Conservation (phyloP, 345 rosid species). For the Linum lewisii region DNA sequence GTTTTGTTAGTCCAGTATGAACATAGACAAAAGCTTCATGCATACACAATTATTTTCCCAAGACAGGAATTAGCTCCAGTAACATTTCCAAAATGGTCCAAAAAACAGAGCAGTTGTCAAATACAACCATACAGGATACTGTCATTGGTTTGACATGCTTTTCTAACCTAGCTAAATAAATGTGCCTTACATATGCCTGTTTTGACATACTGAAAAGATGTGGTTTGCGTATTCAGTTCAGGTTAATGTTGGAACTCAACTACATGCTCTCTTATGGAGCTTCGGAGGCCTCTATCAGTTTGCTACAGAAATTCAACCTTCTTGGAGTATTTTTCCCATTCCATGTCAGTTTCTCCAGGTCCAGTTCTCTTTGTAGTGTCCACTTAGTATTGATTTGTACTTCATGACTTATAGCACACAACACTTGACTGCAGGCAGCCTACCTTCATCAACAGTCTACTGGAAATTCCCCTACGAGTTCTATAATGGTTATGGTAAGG, state of each 20-base stretch:
- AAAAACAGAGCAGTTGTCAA: background rate
- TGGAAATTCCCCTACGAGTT: conserved; percentile 25
- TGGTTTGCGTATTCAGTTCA: conserved; percentile 41
- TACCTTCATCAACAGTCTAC: conserved; percentile 45
- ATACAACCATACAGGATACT: no score
- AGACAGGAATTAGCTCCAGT: background rate
- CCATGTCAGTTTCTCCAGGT: conserved; percentile 41
- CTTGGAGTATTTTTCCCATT: conserved; percentile 68
- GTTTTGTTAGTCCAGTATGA: background rate
- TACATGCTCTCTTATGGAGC: conserved; percentile 95
- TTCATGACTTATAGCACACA: conserved; percentile 1
- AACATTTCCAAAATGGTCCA: background rate
- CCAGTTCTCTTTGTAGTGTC: conserved; percentile 4
- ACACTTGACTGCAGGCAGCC: conserved; percentile 51
- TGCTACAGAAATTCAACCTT: conserved; percentile 72
- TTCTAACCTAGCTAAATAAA: no score
- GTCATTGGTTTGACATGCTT: no score
- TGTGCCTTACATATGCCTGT: background rate
- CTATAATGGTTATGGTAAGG: conserved; percentile 71
- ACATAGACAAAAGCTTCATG: background rate
- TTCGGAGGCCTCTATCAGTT: conserved; percentile 57
- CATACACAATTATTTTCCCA: background rate
- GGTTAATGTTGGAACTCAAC: conserved; percentile 80
- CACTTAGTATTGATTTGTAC: background rate
- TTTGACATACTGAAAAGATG: conserved; percentile 5